Evolutionary conservation across 805 yeast genomes (phyloP).

Genomic region (Candida orba): DNA sequence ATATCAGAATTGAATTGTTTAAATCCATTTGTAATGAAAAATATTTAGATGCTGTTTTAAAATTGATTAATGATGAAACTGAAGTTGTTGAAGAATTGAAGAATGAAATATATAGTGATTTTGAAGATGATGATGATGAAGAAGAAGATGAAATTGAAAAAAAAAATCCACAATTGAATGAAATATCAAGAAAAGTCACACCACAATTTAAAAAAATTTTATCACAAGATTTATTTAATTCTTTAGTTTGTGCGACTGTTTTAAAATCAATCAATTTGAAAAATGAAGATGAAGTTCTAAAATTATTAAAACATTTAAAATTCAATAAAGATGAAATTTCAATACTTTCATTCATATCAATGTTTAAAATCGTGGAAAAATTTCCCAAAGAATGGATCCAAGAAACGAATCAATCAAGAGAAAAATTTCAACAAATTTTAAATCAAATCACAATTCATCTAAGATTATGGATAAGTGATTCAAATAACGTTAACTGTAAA

Average conservation of each 20-base stretch:
- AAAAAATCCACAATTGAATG: not conserved
- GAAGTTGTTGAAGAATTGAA: not conserved
- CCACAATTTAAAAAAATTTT: constrained; percentile 15
- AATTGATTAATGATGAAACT: constrained; percentile 11
- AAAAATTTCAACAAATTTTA: constrained; percentile 11
- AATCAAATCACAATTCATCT: constrained; percentile 16
- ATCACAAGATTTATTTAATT: constrained; percentile 20
- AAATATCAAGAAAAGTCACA: constrained; percentile 7
- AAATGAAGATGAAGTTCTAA: constrained; percentile 11
- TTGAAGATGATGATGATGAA: constrained; percentile 4
- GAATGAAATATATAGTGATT: constrained; percentile 7
- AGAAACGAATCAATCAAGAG: constrained; percentile 7
- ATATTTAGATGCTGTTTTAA: constrained; percentile 17
- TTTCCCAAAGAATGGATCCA: constrained; percentile 21
- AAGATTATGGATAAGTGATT: constrained; percentile 26
- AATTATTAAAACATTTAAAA: constrained; percentile 15
- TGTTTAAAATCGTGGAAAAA: constrained; percentile 21
- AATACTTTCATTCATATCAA: constrained; percentile 21
- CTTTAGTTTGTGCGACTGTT: constrained; percentile 19
- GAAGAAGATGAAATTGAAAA: too few species aligned
- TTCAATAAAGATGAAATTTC: constrained; percentile 17
- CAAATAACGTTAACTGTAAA: constrained; percentile 15
- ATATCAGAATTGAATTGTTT: constrained; percentile 23
- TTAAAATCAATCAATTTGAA: constrained; percentile 17
- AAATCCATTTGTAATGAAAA: constrained; percentile 24